A percentile compares a stretch with the other conserved stretches of the same genome.
These are phyloP conservation scores for Pichia sp. DNA, from an alignment of 1,139 yeast genomes.

Conservation along the genomic window DNA sequence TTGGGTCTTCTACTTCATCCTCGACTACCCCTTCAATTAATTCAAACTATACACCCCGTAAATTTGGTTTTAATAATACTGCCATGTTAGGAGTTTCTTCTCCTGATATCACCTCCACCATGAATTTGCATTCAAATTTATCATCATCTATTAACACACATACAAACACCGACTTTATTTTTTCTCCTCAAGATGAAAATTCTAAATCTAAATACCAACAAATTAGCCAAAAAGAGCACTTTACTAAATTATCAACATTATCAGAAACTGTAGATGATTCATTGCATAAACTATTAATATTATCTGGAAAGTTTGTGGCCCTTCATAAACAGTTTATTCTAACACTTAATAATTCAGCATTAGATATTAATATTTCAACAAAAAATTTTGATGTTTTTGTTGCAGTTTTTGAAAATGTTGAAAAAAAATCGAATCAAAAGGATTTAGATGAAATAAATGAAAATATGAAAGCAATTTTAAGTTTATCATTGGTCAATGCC, in stretches of 20 bases:
- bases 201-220: conserved; percentile 9
- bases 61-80: conserved; percentile 1
- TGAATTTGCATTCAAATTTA: conserved; percentile 1
- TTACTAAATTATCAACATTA: conserved; percentile 13
- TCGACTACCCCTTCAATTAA: conserved; percentile 11
- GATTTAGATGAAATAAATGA: conserved; percentile 7
- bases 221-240: not conserved
- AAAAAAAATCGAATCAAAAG: conserved; percentile 14
- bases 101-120: conserved; percentile 6
- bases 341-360: conserved; percentile 11
- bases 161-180: not conserved
- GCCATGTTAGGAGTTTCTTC: conserved; percentile 1
- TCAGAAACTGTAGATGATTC: conserved; percentile 5
- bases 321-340: conserved; percentile 18
- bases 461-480: conserved; percentile 11
- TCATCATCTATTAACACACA: not conserved
- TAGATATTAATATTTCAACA: conserved; percentile 3
- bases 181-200: conserved; percentile 3
- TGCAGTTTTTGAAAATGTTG: conserved; percentile 18
- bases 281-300: conserved; percentile 8
- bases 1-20: conserved; percentile 11
- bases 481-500: conserved; percentile 16
- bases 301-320: conserved; percentile 18
- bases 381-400: conserved; percentile 14
- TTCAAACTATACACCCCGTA: conserved; percentile 9